Base-by-base conservation (phyloP, 768 basidiomycete genomes). In the Macrolepiota albuminosa region DNA sequence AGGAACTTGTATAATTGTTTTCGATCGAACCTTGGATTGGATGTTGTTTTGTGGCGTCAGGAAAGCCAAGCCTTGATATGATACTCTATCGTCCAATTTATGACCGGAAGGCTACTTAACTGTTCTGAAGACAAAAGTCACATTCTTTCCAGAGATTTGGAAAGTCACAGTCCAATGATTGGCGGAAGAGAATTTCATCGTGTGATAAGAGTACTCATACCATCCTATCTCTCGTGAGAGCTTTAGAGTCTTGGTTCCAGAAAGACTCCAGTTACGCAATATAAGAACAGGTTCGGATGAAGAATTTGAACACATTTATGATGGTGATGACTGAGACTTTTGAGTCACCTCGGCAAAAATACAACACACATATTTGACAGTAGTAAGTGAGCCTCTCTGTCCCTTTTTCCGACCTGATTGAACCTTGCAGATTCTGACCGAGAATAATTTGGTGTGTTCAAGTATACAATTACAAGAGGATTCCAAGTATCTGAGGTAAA, bases 401-500 rank as follows among this genome's bases (percentile, higher is more conserved):
- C 13, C 46, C 21, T 21, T 29, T 18, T 29, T 31, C 7, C 4
- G 24, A 26, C 26, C 11, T 16, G 24, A 29, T 16, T 10, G n/a
- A n/a, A n/a, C 10, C 8, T 9, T 43, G 24, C 24, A 33, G 6
- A 26, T 16, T 18, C 10, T 9, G 4, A 33, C 1, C 26, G 34
- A 24, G 11, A 29, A 34, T 24, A 18, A 45, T 10, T 34, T 26
- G 8, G 6, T 37, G 16, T 8, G 6, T 10, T 24, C 36, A n/a
- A 56, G 43, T 18, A 34, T 56, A 56, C 45, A 56, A 56, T 46
- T 54, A 54, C 53, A 51, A 54, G 53, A 42, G 14, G 13, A 37
- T 56, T 36, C 43, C 45, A 47, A 56, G n/a, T 42, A 29, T 18
- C 31, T n/a, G 26, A 40, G 6, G 6, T 31, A 31, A 43, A 54